Percentiles rank a stretch among this genome's conserved stretches.
Conservation (phyloP, 331 rosid genomes). For the Pyrus hybrid region DNA sequence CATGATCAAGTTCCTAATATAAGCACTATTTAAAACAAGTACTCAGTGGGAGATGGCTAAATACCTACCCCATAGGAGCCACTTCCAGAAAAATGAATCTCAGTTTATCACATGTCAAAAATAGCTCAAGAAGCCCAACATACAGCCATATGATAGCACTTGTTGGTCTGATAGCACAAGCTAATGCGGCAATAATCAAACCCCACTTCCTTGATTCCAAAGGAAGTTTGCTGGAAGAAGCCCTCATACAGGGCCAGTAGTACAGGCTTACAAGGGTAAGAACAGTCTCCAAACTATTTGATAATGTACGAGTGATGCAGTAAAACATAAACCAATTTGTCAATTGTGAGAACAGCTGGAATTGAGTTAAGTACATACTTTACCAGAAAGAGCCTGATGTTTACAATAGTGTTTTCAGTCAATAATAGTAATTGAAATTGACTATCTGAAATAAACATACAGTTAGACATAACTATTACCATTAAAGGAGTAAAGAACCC, state of each 20-base stretch:
- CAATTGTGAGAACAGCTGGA: slow-evolving; percentile 77
- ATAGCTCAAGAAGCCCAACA: slow-evolving; percentile 71
- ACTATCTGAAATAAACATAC: background rate
- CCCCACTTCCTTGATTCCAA: slow-evolving; percentile 65
- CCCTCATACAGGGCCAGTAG: slow-evolving; percentile 85
- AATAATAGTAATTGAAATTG: background rate
- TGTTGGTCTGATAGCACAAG: slow-evolving; percentile 88
- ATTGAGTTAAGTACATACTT: slow-evolving; percentile 39
- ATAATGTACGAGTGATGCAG: slow-evolving; percentile 66
- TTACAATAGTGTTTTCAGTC: background rate
- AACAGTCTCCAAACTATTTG: slow-evolving; percentile 85
- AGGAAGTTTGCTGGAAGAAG: slow-evolving; percentile 24
- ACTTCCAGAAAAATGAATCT: slow-evolving; percentile 63
- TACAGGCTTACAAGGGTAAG: slow-evolving; percentile 71
- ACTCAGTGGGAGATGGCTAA: background rate
- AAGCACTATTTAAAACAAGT: background rate
- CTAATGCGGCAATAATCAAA: slow-evolving; percentile 62
- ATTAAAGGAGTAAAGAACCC: background rate
- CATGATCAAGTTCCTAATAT: background rate
- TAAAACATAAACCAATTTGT: slow-evolving; percentile 87
- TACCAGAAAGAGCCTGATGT: background rate
- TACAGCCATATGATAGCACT: slow-evolving; percentile 83
- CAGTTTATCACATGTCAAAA: slow-evolving; percentile 32
- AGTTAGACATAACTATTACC: background rate
- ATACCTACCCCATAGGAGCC: slow-evolving; percentile 76